These are phyloP conservation scores for barrel medic (Medicago truncatula) DNA, from an alignment of 306 rosid species.

Conservation along the genomic window MtrunA17r5.0-ANR NC_053044.1:48020001-48020500, in stretches of 20 bases:
- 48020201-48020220: constrained; percentile 81
- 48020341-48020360: constrained; percentile 11
- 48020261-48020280: constrained; percentile 30
- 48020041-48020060: no score
- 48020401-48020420: constrained; percentile 25
- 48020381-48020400: constrained; percentile 3
- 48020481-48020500: constrained; percentile 70
- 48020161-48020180: constrained; percentile 68
- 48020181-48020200: constrained; percentile 72
- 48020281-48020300: constrained; percentile 18
- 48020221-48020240: constrained; percentile 89
- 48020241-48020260: constrained; percentile 58
- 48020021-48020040: no score
- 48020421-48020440: constrained; percentile 6
- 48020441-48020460: constrained; percentile 44
- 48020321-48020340: not conserved
- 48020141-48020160: constrained; percentile 66
- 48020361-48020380: constrained; percentile 16
- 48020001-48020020: no score
- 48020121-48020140: constrained; percentile 35
- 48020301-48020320: constrained; percentile 5
- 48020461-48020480: constrained; percentile 80
- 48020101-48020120: constrained; percentile 37
- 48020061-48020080: constrained; percentile 32
- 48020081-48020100: constrained; percentile 21